Evolutionary conservation across 2,329 filamentous ascomycete species (phyloP).

Genomic region (Aspergillus cejpii): DNA sequence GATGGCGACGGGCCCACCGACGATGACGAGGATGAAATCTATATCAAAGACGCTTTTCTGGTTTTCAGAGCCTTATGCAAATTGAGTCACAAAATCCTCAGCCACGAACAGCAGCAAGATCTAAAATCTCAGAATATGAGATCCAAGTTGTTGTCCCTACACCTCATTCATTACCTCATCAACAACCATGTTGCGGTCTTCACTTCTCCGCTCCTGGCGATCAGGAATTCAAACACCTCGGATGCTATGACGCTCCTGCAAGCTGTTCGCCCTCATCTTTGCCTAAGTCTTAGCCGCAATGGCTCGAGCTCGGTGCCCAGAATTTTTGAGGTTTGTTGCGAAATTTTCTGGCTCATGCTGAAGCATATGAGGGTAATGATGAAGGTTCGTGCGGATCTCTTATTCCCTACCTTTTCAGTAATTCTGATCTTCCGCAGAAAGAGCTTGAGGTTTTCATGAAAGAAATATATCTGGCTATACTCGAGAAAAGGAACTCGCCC

Average conservation of each 20-base stretch:
- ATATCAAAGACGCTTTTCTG: slow-evolving; percentile 92
- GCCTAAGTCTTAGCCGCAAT: slow-evolving; percentile 88
- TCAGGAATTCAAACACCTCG: slow-evolving; percentile 80
- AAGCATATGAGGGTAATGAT: slow-evolving; percentile 89
- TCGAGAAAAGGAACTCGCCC: slow-evolving; percentile 81
- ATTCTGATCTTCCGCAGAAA: slow-evolving; percentile 52
- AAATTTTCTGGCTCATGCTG: slow-evolving; percentile 97
- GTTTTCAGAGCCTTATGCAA: slow-evolving; percentile 98
- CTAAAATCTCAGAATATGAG: slow-evolving; percentile 93
- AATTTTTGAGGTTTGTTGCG: slow-evolving; percentile 91
- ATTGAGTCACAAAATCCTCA: slow-evolving; percentile 83
- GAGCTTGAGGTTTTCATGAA: slow-evolving; percentile 97
- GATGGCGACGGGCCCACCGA: slow-evolving; percentile 41
- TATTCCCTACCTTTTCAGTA: background rate
- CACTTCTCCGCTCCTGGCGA: slow-evolving; percentile 83
- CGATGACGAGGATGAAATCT: slow-evolving; percentile 83
- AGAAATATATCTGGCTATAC: slow-evolving; percentile 87
- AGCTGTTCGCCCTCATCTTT: slow-evolving; percentile 94
- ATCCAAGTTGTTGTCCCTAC: slow-evolving; percentile 89
- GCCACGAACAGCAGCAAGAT: slow-evolving; percentile 86
- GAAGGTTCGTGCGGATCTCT: slow-evolving; percentile 58
- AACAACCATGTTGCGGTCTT: slow-evolving; percentile 92
- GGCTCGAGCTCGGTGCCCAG: slow-evolving; percentile 85
- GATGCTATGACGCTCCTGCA: slow-evolving; percentile 80
- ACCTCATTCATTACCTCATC: slow-evolving; percentile 89